Percentiles rank a stretch among this genome's conserved stretches.
phyloP scores from a whole-genome alignment of 768 basidiomycete species.

The Cyclocybe cylindracea region DNA sequence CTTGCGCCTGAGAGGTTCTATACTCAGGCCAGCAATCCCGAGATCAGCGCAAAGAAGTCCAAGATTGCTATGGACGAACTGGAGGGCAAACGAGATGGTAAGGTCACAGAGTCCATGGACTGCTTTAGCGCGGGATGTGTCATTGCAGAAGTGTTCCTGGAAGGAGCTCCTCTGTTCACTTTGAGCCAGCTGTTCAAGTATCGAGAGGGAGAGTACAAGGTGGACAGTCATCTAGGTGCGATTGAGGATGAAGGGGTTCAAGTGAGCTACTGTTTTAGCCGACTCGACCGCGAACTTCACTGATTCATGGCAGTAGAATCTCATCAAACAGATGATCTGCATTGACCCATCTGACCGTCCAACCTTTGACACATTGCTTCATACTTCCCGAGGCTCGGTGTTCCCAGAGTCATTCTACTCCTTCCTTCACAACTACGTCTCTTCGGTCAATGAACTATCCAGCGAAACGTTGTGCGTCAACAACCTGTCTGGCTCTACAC shows the following conservation, averaged over 20 bases:
- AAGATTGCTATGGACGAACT: slow-evolving; percentile 50
- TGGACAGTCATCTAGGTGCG: slow-evolving; percentile 67
- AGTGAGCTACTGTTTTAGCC: slow-evolving; percentile 46
- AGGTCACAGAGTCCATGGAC: slow-evolving; percentile 95
- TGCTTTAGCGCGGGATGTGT: slow-evolving; percentile 95
- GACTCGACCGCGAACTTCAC: slow-evolving; percentile 2
- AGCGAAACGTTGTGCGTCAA: slow-evolving; percentile 43
- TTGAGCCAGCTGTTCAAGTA: slow-evolving; percentile 96
- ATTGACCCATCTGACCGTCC: slow-evolving; percentile 78
- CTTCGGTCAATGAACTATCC: slow-evolving; percentile 73
- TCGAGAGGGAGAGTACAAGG: slow-evolving; percentile 77
- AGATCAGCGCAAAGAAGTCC: slow-evolving; percentile 69
- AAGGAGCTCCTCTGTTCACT: slow-evolving; percentile 91
- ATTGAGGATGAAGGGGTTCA: slow-evolving; percentile 84
- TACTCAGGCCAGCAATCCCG: slow-evolving; percentile 65
- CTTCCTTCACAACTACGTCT: slow-evolving; percentile 88
- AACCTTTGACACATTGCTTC: slow-evolving; percentile 77
- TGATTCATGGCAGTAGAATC: slow-evolving; percentile 52
- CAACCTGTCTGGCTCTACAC: slow-evolving; percentile 31
- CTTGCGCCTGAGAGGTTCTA: slow-evolving; percentile 97
- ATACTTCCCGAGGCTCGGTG: slow-evolving; percentile 72
- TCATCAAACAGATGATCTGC: slow-evolving; percentile 90
- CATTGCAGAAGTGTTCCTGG: slow-evolving; percentile 92
- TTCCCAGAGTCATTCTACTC: slow-evolving; percentile 95
- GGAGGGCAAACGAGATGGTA: slow-evolving; percentile 73